These are phyloP conservation scores for Glaciozyma antarctica DNA, from an alignment of 768 basidiomycete species.

Conservation along the genomic window DNA sequence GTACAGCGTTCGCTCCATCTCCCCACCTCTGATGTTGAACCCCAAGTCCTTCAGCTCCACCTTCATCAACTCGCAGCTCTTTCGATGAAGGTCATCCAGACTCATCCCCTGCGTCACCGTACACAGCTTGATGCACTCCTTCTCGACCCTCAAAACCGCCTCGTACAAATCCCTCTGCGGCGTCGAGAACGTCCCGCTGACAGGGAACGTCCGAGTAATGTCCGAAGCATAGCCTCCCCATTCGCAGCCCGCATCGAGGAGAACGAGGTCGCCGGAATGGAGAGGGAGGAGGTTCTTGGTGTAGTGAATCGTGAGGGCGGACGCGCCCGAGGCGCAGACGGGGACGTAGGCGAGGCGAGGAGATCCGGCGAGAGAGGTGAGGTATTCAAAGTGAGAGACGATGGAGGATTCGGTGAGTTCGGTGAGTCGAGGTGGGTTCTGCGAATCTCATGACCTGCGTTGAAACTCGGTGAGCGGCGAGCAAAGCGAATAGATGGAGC, in stretches of 20 bases:
- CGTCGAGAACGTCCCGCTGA: slow-evolving; percentile 63
- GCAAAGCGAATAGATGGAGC: neutral
- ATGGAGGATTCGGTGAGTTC: slow-evolving; percentile 47
- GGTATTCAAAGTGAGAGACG: slow-evolving; percentile 80
- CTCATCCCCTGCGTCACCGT: slow-evolving; percentile 48
- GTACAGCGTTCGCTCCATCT: slow-evolving; percentile 62
- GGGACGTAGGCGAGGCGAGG: slow-evolving; percentile 93
- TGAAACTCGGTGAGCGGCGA: neutral
- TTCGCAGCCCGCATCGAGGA: slow-evolving; percentile 33
- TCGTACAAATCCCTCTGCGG: slow-evolving; percentile 77
- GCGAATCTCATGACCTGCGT: slow-evolving; percentile 27
- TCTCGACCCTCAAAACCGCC: slow-evolving; percentile 42
- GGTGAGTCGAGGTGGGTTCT: slow-evolving; percentile 1
- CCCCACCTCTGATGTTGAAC: slow-evolving; percentile 45
- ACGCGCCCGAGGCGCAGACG: slow-evolving; percentile 87
- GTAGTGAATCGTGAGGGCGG: slow-evolving; percentile 87
- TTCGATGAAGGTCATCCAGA: slow-evolving; percentile 66
- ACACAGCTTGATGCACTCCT: slow-evolving; percentile 40
- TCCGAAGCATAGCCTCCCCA: slow-evolving; percentile 83
- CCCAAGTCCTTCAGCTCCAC: slow-evolving; percentile 62
- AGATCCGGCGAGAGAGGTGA: slow-evolving; percentile 66
- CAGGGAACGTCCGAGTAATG: slow-evolving; percentile 77
- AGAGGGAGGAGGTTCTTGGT: slow-evolving; percentile 78
- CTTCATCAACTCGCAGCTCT: slow-evolving; percentile 57
- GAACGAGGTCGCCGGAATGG: slow-evolving; percentile 50